Base-by-base conservation (phyloP, 75 land plant species). In the Cupressus sempervirens region DNA sequence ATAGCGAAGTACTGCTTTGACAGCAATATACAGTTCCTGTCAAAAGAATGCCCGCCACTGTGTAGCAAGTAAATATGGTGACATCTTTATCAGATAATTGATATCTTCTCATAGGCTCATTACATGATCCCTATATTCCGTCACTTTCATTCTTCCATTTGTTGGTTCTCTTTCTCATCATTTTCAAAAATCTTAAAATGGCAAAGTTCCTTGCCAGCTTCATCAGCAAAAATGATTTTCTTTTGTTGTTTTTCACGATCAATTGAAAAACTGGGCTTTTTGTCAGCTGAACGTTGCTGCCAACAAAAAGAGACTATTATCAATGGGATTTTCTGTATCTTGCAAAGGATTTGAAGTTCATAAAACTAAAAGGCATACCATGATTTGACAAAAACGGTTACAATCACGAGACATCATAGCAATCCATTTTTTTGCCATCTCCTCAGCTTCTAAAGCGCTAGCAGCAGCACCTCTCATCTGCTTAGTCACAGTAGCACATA, bases 211-310 rank as follows among this genome's bases (percentile, higher is more conserved):
- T 86, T 88, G 65, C 96, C 96, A 82, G 88, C 90, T 87, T 94
- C 96, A 89, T 94, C 96, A 29, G 96, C 96, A 88, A 94, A 94
- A 5, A 67, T 85, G 20, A 94, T 87, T 80, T 91, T 94, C 76
- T 58, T 93, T 83, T 62, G 84, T 56, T 86, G 82, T 81, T 85
- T 89, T n/a, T 81, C 86, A 54, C 58, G 23, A 7, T 15, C 56
- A 80, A 74, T 54, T 38, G 34, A 77, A 80, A 72, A 40, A 45
- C 50, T 79, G 30, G 81, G 45, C 45, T 40, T 79, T 79, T 79
- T 79, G 50, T 79, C 81, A 79, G 26, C 12, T 8, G 81, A 48
- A 23, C 48, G 46, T 13, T 79, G 38, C 81, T 79, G 81, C 16
- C 75, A 62, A 84, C 0, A 29, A 48, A 58, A 15, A 40, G 10